phyloP scores from a whole-genome alignment of 805 yeast genomes.

The Helenozyma rhizophorensis region DNA sequence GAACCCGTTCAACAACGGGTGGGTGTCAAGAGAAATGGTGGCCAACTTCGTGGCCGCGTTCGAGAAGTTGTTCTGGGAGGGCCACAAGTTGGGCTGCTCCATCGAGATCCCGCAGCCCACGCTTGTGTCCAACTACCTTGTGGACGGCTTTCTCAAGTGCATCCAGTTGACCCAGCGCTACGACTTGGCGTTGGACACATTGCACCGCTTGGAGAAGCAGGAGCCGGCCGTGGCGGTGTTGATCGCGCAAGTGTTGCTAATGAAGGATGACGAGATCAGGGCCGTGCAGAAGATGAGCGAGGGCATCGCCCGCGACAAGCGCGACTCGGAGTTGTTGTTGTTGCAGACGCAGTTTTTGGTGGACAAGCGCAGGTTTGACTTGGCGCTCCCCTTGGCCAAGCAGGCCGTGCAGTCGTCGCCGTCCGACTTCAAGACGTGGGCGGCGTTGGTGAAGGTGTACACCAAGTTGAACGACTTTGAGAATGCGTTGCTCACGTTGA shows the following conservation, averaged over 20 bases:
- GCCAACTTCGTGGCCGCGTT: slow-evolving; percentile 57
- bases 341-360: slow-evolving; percentile 57
- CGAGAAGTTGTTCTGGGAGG: slow-evolving; percentile 61
- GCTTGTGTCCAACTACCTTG: slow-evolving; percentile 59
- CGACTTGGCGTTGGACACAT: slow-evolving; percentile 55
- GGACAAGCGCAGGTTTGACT: slow-evolving; percentile 47
- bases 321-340: slow-evolving; percentile 52
- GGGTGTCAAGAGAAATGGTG: slow-evolving; percentile 39
- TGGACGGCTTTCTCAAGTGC: slow-evolving; percentile 66
- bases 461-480: slow-evolving; percentile 62
- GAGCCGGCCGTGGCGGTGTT: slow-evolving; percentile 59
- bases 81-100: slow-evolving; percentile 60
- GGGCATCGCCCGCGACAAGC: slow-evolving; percentile 45
- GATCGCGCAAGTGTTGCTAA: slow-evolving; percentile 48
- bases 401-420: slow-evolving; percentile 70
- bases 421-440: slow-evolving; percentile 74
- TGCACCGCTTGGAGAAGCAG: slow-evolving; percentile 44
- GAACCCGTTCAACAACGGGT: slow-evolving; percentile 61
- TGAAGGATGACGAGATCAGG: slow-evolving; percentile 55
- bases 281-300: slow-evolving; percentile 51
- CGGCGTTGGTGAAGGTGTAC: slow-evolving; percentile 58
- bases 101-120: slow-evolving; percentile 70
- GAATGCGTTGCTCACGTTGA: slow-evolving; percentile 65
- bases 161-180: slow-evolving; percentile 63
- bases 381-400: slow-evolving; percentile 56